These are phyloP conservation scores for Pyrenochaeta sp. DNA, from an alignment of 2,329 filamentous ascomycete genomes.

Conservation along the genomic window DNA sequence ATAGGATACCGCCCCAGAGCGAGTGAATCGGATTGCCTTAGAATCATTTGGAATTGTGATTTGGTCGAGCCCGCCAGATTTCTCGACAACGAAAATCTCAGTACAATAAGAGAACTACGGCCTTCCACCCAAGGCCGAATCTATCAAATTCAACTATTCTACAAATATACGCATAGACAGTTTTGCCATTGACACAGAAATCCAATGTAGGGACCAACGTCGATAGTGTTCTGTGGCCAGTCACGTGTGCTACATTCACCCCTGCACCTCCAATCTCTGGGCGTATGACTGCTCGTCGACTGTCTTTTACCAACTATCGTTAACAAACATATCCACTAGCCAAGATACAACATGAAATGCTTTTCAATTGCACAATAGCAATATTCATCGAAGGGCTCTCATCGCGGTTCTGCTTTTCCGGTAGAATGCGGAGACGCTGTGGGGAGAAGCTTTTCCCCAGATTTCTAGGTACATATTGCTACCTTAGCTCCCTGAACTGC, in stretches of 20 bases:
- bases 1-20: not conserved
- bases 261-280: not conserved
- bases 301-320: not conserved
- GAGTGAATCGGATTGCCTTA: not conserved
- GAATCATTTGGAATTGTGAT: not conserved
- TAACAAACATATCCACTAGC: not conserved
- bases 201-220: not conserved
- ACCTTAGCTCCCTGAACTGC: not conserved
- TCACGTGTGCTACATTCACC: not conserved
- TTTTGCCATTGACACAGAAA: not conserved
- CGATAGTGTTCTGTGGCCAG: not conserved
- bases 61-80: not conserved
- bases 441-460: conserved; percentile 1
- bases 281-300: not conserved
- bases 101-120: not conserved
- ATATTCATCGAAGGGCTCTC: not conserved
- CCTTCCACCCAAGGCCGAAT: not conserved
- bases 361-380: not conserved
- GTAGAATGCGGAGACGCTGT: not conserved
- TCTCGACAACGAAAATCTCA: not conserved
- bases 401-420: conserved; percentile 1
- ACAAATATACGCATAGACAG: not conserved
- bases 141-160: not conserved
- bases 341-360: not conserved
- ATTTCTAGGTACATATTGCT: not conserved